These are phyloP conservation scores for Testicularia cyperi DNA, from an alignment of 1,284 basidiomycete genomes.

Conservation along the genomic window DNA sequence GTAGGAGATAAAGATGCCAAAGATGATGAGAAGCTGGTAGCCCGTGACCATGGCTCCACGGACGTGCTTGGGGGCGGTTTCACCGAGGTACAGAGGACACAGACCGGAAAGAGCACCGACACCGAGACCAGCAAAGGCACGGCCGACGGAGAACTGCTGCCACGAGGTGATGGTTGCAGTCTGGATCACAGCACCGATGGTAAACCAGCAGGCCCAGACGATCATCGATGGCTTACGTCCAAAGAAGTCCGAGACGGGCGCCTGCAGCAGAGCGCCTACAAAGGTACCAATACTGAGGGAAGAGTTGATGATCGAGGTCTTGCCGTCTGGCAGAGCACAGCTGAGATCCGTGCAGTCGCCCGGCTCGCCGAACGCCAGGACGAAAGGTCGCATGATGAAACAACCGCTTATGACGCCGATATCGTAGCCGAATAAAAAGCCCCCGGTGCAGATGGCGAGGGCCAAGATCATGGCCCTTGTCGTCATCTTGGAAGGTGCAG, in stretches of 20 bases:
- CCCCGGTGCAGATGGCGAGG: conserved; percentile 39
- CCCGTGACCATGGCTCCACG: conserved; percentile 80
- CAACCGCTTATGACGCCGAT: conserved; percentile 44
- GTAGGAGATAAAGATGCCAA: conserved; percentile 64
- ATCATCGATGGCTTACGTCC: conserved; percentile 69
- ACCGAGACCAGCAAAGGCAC: conserved; percentile 49
- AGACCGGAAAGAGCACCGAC: conserved; percentile 47
- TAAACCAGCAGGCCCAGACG: conserved; percentile 64
- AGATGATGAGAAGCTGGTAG: conserved; percentile 68
- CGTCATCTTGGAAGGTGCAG: conserved; percentile 40
- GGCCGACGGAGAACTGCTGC: conserved; percentile 43
- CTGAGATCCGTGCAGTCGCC: conserved; percentile 13
- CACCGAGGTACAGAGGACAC: conserved; percentile 83
- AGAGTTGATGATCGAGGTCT: conserved; percentile 70
- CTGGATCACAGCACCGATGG: conserved; percentile 49
- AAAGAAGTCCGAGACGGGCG: conserved; percentile 65
- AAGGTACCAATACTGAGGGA: conserved; percentile 75
- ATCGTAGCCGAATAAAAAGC: conserved; percentile 42
- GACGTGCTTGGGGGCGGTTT: conserved; percentile 73
- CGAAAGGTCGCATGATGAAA: conserved; percentile 46
- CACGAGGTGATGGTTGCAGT: conserved; percentile 34
- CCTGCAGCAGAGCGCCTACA: conserved; percentile 66
- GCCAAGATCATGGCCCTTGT: conserved; percentile 24
- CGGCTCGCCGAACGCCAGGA: conserved; percentile 26
- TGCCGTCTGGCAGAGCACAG: conserved; percentile 46